A percentile compares a stretch with the other conserved stretches of the same genome.
Evolutionary conservation across 2,329 filamentous ascomycete genomes (phyloP).

Genomic region (Scytalidium sp.): DNA sequence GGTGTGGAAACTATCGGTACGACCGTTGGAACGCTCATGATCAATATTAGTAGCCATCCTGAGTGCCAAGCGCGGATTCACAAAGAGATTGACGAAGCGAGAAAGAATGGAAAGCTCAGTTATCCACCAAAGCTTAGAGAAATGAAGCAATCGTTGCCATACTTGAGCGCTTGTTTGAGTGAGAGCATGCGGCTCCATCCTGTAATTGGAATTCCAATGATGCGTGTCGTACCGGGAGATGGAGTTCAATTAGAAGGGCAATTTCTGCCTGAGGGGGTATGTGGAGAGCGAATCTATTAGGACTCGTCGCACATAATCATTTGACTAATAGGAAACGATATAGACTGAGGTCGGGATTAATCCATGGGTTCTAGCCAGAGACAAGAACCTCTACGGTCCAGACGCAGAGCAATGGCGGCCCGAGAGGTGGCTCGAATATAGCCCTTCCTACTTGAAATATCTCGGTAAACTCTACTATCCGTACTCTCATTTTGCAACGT

Average conservation of each 20-base stretch:
- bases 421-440: slow-evolving; percentile 52
- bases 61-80: slow-evolving; percentile 22
- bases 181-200: slow-evolving; percentile 46
- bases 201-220: slow-evolving; percentile 37
- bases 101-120: slow-evolving; percentile 7
- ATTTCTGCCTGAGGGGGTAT: slow-evolving; percentile 46
- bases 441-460: no score
- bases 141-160: slow-evolving; percentile 31
- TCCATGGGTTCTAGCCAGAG: slow-evolving; percentile 51
- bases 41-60: slow-evolving; percentile 14
- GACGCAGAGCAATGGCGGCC: slow-evolving; percentile 51
- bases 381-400: slow-evolving; percentile 44
- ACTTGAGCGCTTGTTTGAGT: slow-evolving; percentile 44
- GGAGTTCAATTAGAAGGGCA: slow-evolving; percentile 20
- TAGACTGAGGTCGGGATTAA: slow-evolving; percentile 47
- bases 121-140: slow-evolving; percentile 8
- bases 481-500: neutral
- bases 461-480: slow-evolving; percentile 1
- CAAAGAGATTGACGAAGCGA: slow-evolving; percentile 25
- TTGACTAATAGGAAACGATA: no score
- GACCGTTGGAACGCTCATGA: slow-evolving; percentile 24
- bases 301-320: no score
- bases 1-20: slow-evolving; percentile 44
- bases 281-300: no score
- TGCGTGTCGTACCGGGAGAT: slow-evolving; percentile 34